Evolutionary conservation across 176 grass and related monocot genomes (phyloP), one percentile per base, ranked within the genome.

Genomic region (Avena sativa): DNA sequence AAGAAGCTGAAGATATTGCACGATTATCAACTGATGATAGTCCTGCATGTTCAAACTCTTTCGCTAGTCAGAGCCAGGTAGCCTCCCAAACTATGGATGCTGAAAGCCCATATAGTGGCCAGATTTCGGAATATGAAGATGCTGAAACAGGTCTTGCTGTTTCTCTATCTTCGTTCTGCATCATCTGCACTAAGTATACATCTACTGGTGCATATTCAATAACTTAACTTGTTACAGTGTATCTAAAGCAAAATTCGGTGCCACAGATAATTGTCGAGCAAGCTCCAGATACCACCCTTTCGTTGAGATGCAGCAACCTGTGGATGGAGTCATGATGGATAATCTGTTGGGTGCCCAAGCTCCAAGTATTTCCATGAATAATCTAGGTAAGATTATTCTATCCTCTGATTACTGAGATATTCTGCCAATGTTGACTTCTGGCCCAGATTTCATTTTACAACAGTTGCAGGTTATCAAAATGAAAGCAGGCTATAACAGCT

Each of bases 41-140:
- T 89, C 92, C 97, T 85, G 86, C 86, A 81, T 88, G 92, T 91
- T 98, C 96, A 83, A 96, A 96, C 80, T 96, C 97, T 84, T 91
- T 91, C 17, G 89, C 87, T 84, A 96, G 92, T 88, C 88, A 92
- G 87, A 98, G 93, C 76, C 93, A 92, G 86, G 81, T 91, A 80
- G 88, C 87, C 78, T 93, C 97, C 84, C 93, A 95, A 89, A 88
- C 84, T 82, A 91, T 93, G 84, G 92, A 96, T 86, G 89, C 90
- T 68, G 93, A 93, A 84, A 98, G 97, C 89, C 94, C 92, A 82
- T 91, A 92, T 89, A 98, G 93, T 96, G 90, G 90, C 71, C 90
- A 96, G 74, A 91, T 95, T 82, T 96, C 92, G 87, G 96, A 96
- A 87, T 95, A 94, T 92, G 97, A 96, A 91, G 93, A 98, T 96